Conservation (phyloP, 73 alveolate genomes). For the Paramecium octaurelia region DNA sequence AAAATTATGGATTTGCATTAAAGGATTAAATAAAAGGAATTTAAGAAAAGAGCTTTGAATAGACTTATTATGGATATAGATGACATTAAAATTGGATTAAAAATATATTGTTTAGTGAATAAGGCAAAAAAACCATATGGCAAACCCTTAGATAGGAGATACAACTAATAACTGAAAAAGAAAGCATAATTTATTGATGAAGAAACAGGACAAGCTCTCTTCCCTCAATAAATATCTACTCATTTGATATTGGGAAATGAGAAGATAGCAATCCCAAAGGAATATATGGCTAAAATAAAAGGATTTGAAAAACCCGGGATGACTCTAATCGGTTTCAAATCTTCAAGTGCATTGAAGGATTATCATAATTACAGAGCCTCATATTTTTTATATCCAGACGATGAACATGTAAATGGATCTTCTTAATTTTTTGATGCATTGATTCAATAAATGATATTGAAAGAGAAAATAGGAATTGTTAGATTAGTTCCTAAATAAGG, state of each 20-base stretch:
- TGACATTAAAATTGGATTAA: slow-evolving; percentile 82
- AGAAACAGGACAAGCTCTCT: slow-evolving; percentile 92
- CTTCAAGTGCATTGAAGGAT: slow-evolving; percentile 81
- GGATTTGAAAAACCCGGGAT: slow-evolving; percentile 92
- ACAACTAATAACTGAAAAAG: slow-evolving; percentile 83
- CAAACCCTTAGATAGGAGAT: slow-evolving; percentile 82
- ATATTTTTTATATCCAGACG: slow-evolving; percentile 97
- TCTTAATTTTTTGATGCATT: slow-evolving; percentile 91
- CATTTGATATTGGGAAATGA: slow-evolving; percentile 90
- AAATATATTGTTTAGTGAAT: slow-evolving; percentile 82
- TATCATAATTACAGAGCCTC: slow-evolving; percentile 93
- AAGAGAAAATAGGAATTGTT: slow-evolving; percentile 93
- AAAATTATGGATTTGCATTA: slow-evolving; percentile 63
- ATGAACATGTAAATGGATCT: slow-evolving; percentile 86
- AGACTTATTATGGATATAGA: slow-evolving; percentile 43
- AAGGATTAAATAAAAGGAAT: slow-evolving; percentile 72
- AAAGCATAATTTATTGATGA: slow-evolving; percentile 79
- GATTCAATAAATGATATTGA: slow-evolving; percentile 81
- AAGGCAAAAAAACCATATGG: slow-evolving; percentile 87
- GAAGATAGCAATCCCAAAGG: slow-evolving; percentile 84
- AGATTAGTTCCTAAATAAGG: slow-evolving; percentile 95
- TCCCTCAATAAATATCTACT: slow-evolving; percentile 89
- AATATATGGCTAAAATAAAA: slow-evolving; percentile 89
- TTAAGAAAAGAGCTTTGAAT: slow-evolving; percentile 57
- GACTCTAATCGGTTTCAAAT: slow-evolving; percentile 95